Conservation (phyloP, 1,284 basidiomycete species). For the Sanghuangporus weigelae region DNA sequence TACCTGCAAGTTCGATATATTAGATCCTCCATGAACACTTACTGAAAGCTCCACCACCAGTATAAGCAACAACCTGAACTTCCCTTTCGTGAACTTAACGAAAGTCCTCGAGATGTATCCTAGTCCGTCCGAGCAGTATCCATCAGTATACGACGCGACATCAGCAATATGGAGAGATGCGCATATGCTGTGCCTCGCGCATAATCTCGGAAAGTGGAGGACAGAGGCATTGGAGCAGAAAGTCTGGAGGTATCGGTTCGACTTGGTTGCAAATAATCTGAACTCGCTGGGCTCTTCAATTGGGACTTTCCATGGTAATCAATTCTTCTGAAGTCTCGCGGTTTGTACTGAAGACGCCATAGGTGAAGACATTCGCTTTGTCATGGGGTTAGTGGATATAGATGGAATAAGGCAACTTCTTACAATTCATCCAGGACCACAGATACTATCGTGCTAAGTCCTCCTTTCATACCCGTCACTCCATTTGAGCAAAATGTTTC, state of each 20-base stretch:
- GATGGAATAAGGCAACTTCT: no score
- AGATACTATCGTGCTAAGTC: conserved; percentile 21
- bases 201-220: conserved; percentile 35
- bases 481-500: conserved; percentile 34
- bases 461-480: conserved; percentile 31
- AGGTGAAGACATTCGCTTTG: conserved; percentile 36
- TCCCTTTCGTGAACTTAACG: conserved; percentile 30
- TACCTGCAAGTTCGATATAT: conserved; percentile 28
- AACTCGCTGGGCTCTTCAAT: conserved; percentile 36
- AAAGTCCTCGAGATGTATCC: conserved; percentile 25
- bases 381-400: conserved; percentile 30
- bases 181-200: conserved; percentile 41
- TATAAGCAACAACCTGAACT: conserved; percentile 39
- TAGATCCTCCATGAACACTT: not conserved
- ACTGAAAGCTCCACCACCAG: conserved; percentile 20
- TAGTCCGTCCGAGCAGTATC: conserved; percentile 25
- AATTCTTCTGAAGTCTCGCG: not conserved
- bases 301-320: conserved; percentile 36
- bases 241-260: conserved; percentile 40
- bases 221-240: conserved; percentile 31
- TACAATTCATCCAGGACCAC: conserved; percentile 11
- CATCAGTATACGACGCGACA: conserved; percentile 28
- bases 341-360: not conserved
- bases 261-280: conserved; percentile 36
- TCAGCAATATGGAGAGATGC: conserved; percentile 39